Evolutionary conservation across 768 basidiomycete species (phyloP).

Genomic region (Russula abietina): DNA sequence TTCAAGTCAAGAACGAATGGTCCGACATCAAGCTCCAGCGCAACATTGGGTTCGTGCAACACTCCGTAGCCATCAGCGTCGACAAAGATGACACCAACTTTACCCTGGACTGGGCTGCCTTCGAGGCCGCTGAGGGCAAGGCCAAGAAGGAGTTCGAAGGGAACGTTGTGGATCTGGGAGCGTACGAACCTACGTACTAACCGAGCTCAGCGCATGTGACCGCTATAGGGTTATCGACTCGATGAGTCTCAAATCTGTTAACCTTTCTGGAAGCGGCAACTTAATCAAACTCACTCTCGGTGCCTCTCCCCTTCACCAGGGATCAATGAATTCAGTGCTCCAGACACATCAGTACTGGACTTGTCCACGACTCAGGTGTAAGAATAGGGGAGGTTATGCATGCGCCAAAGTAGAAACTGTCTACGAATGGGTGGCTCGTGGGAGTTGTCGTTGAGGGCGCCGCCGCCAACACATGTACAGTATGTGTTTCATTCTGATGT

Average conservation of each 20-base stretch:
- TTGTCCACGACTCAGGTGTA: constrained; percentile 39
- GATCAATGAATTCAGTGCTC: constrained; percentile 1
- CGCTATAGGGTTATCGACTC: too few species aligned
- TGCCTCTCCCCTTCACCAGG: constrained; percentile 4
- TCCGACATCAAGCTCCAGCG: too few species aligned
- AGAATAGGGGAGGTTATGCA: constrained; percentile 46
- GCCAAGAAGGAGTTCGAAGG: constrained; percentile 1
- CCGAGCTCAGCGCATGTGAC: too few species aligned
- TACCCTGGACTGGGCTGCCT: constrained; percentile 6
- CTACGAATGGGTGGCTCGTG: constrained; percentile 40
- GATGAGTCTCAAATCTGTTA: constrained; percentile 26
- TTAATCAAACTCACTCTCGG: not conserved
- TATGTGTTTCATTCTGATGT: too few species aligned
- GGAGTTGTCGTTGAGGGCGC: constrained; percentile 28
- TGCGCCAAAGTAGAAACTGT: constrained; percentile 41
- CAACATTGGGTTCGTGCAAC: too few species aligned
- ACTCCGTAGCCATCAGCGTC: too few species aligned
- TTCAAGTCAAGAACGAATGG: too few species aligned
- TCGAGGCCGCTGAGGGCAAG: not conserved
- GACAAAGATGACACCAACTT: too few species aligned
- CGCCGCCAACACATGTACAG: too few species aligned
- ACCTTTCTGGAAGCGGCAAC: constrained; percentile 12
- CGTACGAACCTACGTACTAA: too few species aligned
- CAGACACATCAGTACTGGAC: constrained; percentile 33
- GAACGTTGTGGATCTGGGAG: not conserved